Conservation (phyloP, 2,329 filamentous ascomycete species). For the Botrytis deweyae region DNA sequence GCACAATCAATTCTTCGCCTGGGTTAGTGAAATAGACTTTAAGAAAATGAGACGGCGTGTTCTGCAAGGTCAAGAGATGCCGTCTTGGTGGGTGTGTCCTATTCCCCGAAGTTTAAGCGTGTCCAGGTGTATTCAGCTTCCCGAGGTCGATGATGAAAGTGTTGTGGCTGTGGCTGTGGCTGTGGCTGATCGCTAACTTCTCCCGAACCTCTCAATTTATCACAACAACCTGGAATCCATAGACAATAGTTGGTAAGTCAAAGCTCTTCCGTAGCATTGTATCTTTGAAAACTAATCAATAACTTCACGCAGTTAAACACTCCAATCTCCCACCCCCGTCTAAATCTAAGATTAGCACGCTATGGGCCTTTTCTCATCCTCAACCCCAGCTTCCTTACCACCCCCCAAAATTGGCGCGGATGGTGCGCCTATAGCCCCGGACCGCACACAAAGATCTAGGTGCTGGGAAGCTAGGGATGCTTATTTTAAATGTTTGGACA, state of each 20-base stretch:
- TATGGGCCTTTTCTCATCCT: constrained; percentile 53
- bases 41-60: neutral
- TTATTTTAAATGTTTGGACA: constrained; percentile 87
- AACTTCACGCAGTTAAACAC: neutral
- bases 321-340: neutral
- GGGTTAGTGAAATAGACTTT: neutral
- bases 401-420: constrained; percentile 51
- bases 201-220: neutral
- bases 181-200: no score
- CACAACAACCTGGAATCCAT: no score
- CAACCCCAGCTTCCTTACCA: constrained; percentile 38
- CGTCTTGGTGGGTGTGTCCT: neutral
- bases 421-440: constrained; percentile 74
- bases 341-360: neutral
- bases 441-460: constrained; percentile 72
- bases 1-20: neutral
- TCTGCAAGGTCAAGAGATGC: neutral
- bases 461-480: constrained; percentile 90
- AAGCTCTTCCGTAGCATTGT: neutral
- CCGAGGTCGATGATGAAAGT: neutral
- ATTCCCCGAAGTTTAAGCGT: neutral
- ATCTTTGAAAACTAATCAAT: neutral
- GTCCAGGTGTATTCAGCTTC: neutral
- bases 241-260: neutral
- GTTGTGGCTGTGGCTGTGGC: neutral